Base-by-base conservation (phyloP, 164 flowering plant species). In the Vitis cinerea region DNA sequence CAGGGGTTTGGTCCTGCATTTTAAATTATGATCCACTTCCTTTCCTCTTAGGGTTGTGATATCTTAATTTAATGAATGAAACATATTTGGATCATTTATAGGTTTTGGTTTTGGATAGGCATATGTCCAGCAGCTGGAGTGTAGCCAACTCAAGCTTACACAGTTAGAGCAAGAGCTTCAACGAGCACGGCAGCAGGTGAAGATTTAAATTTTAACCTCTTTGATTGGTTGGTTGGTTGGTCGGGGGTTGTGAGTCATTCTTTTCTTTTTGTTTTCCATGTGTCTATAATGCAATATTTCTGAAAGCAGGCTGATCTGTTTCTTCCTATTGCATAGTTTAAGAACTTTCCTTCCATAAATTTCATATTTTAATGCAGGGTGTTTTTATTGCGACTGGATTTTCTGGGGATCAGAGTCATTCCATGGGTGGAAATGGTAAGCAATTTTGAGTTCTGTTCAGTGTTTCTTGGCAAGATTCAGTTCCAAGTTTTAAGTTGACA, bases 101-200 rank as follows among this genome's bases (percentile, higher is more conserved):
- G 63, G 59, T 67, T 77, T 82, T 79, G 66, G 48, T 71, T 81
- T 79, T 78, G 68, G 60, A 61, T 71, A 94, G 98, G 97, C 97
- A 60, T 92, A 94, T 81, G 97, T 94, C 75, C 93, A 91, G 80
- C 96, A 91, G 78, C 84, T 91, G 53, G 98, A 93, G 79, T 86
- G 61, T 66, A 89, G 98, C 62, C 76, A 89, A 58, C 29, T 81
- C 31, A 88, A 75, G 92, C 91, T 94, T 37, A 31, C 83, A 64
- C 92, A 90, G 64, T 77, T 93, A 55, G 97, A 91, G 79, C 90
- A 90, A 67, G 98, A 90, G 85, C 88, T 93, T 69, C 87, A 87
- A 77, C 79, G 77, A 59, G 88, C 90, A 57, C 84, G 89, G 1
- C 98, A 90, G 64, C 97, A 93, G 97, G 97, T 90, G 30, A 10